Conservation (phyloP, 2,329 filamentous ascomycete species). For the Pseudogymnoascus sp. region DNA sequence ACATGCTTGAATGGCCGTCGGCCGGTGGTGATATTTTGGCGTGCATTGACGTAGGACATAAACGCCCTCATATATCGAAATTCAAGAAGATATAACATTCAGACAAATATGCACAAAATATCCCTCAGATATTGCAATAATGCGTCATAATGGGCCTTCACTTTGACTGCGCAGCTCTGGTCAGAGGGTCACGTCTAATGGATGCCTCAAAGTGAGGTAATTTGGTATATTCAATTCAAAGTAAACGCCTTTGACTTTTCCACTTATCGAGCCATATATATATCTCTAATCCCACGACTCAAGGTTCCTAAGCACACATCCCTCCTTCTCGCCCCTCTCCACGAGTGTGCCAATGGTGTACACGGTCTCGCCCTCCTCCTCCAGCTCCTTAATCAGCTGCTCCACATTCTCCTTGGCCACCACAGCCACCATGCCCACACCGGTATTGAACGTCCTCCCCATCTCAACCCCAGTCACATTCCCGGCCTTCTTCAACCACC, state of each 20-base stretch:
- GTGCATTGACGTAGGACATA: background rate
- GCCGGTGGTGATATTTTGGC: background rate
- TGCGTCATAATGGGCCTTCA: background rate
- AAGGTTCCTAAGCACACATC: conserved; percentile 56
- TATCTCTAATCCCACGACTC: conserved; percentile 24
- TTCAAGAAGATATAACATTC: background rate
- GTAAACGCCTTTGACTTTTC: conserved; percentile 8
- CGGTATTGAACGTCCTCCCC: conserved; percentile 89
- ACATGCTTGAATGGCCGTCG: background rate
- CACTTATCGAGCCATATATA: background rate
- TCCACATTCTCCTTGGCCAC: conserved; percentile 59
- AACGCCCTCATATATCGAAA: background rate
- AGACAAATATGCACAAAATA: background rate
- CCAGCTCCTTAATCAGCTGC: conserved; percentile 51
- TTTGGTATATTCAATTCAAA: conserved; percentile 9
- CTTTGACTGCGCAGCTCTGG: background rate
- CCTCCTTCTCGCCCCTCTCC: conserved; percentile 45
- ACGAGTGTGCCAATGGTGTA: conserved; percentile 68
- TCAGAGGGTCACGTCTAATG: background rate
- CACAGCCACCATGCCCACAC: conserved; percentile 87
- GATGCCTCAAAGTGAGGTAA: background rate
- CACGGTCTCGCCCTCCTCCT: conserved; percentile 66
- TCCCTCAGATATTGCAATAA: background rate
- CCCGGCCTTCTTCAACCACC: conserved; percentile 70
- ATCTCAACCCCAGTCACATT: conserved; percentile 72